phyloP scores from a whole-genome alignment of 441 rosid species.

The Capsella rubella region DNA sequence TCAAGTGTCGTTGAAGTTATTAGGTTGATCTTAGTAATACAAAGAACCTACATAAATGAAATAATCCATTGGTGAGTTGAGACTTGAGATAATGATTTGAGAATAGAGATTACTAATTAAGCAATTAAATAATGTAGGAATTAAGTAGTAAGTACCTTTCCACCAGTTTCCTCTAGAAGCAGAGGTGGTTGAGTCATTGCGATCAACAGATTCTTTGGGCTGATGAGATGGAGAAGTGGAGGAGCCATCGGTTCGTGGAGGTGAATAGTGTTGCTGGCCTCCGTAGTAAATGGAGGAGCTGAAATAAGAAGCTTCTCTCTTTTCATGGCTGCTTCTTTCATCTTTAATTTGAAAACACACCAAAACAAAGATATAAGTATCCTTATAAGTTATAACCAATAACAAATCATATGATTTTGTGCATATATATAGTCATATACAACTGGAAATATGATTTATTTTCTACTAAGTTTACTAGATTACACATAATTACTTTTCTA shows the following conservation, averaged over 20 bases:
- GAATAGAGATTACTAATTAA: neutral
- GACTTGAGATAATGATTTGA: neutral
- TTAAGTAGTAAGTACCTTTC: constrained; percentile 76
- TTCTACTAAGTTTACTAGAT: neutral
- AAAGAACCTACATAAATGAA: constrained; percentile 43
- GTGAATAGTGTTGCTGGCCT: constrained; percentile 86
- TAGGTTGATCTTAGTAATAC: constrained; percentile 39
- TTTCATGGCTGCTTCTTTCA: constrained; percentile 49
- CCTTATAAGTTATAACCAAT: too few relatives aligned
- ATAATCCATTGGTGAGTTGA: neutral
- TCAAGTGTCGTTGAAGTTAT: constrained; percentile 12
- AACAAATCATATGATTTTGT: too few relatives aligned
- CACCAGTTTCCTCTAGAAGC: constrained; percentile 97
- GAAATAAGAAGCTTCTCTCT: constrained; percentile 60
- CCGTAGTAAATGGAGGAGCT: constrained; percentile 94
- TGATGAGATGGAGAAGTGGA: constrained; percentile 32
- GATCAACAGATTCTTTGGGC: constrained; percentile 53
- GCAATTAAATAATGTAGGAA: neutral
- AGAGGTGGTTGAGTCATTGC: constrained; percentile 54
- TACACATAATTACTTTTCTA: neutral
- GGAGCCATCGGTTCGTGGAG: constrained; percentile 48
- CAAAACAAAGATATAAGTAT: neutral
- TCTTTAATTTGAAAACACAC: constrained; percentile 26
- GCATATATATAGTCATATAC: too few relatives aligned
- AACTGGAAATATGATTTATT: too few relatives aligned